Evolutionary conservation across 305 asterid genomes (phyloP).

Genomic region (Withania somnifera): DNA sequence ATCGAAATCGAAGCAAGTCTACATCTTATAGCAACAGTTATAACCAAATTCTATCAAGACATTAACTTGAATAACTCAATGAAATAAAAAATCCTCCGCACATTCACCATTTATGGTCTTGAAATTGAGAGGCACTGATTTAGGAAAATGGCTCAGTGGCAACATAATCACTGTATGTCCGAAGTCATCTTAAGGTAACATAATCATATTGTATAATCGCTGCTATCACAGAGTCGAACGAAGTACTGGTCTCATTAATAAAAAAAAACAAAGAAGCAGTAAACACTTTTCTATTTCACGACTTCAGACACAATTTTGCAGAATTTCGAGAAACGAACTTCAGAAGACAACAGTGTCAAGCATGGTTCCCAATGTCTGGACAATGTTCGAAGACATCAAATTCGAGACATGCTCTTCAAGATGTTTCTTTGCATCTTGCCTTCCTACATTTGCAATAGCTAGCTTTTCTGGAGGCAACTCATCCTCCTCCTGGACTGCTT

Average conservation of each 20-base stretch:
- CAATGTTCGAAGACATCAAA: slow-evolving; percentile 95
- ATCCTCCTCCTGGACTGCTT: slow-evolving; percentile 96
- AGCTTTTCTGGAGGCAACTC: slow-evolving; percentile 91
- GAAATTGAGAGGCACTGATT: not conserved
- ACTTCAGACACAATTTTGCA: not conserved
- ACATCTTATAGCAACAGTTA: too few relatives aligned
- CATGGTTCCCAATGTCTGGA: slow-evolving; percentile 93
- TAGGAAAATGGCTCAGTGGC: not conserved
- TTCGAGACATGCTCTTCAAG: slow-evolving; percentile 89
- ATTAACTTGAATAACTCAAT: not conserved
- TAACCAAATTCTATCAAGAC: not conserved
- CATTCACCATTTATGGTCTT: not conserved
- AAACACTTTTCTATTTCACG: not conserved
- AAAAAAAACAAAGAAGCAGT: not conserved
- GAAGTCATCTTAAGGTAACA: not conserved
- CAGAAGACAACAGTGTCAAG: slow-evolving; percentile 90
- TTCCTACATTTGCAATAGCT: slow-evolving; percentile 91
- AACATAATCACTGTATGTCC: not conserved
- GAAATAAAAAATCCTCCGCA: not conserved
- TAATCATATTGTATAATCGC: not conserved
- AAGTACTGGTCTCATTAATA: not conserved
- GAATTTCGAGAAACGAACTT: not conserved
- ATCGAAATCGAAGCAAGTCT: not conserved
- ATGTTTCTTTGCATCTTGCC: slow-evolving; percentile 97
- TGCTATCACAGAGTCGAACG: not conserved